These are phyloP conservation scores for Arthroderma uncinatum DNA, from an alignment of 2,329 filamentous ascomycete genomes.

Conservation along the genomic window DNA sequence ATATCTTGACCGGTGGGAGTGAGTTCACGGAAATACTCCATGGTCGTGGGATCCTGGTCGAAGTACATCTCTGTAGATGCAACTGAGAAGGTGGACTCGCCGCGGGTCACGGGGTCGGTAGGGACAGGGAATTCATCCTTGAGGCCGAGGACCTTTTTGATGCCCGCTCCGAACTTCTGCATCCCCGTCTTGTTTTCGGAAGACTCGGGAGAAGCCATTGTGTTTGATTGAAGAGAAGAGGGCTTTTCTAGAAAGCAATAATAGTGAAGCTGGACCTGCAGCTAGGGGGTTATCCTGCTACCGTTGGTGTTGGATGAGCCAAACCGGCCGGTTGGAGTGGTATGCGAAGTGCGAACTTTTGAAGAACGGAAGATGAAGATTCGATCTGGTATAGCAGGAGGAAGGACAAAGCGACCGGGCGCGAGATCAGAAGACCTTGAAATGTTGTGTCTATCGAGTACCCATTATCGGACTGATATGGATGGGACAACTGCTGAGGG, in stretches of 20 bases:
- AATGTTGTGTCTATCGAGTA: not conserved
- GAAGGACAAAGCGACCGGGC: conserved; percentile 6
- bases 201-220: conserved; percentile 26
- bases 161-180: conserved; percentile 50
- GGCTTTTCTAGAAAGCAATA: not conserved
- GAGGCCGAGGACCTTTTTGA: conserved; percentile 75
- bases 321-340: not conserved
- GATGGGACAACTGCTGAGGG: conserved; percentile 6
- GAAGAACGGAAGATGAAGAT: not conserved
- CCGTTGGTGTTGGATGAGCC: not conserved
- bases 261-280: conserved; percentile 1
- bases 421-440: not conserved
- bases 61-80: conserved; percentile 66
- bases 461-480: conserved; percentile 1
- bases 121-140: conserved; percentile 54
- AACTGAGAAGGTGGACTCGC: conserved; percentile 68
- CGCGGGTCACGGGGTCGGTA: conserved; percentile 55
- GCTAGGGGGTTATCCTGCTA: not conserved
- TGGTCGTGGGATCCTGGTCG: conserved; percentile 65
- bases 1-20: conserved; percentile 49
- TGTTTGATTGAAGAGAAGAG: not conserved
- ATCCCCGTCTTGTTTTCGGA: conserved; percentile 30
- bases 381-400: not conserved
- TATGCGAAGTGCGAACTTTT: not conserved
- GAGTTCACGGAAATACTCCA: conserved; percentile 59